A percentile compares a stretch with the other conserved stretches of the same genome.
These are phyloP conservation scores for Aureobasidium pullulans DNA, from an alignment of 2,329 filamentous ascomycete species.

Conservation along the genomic window DNA sequence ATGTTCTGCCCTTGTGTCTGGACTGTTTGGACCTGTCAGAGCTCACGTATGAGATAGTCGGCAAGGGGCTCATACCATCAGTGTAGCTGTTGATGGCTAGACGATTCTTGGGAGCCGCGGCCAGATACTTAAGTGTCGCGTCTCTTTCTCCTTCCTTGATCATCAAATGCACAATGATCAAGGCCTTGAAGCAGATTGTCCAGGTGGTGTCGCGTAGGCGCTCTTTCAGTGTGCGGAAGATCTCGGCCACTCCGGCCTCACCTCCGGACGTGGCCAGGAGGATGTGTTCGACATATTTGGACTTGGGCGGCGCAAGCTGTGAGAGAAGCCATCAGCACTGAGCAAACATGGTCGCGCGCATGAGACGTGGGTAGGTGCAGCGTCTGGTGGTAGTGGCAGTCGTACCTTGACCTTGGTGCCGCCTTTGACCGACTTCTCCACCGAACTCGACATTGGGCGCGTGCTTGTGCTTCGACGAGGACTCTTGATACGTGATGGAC, in stretches of 20 bases:
- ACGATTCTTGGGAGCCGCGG: constrained; percentile 67
- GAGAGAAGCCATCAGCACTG: background rate
- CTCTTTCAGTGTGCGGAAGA: constrained; percentile 85
- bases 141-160: constrained; percentile 89
- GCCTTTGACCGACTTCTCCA: constrained; percentile 98
- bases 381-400: background rate
- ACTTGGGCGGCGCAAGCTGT: constrained; percentile 90
- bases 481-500: background rate
- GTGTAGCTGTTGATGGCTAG: constrained; percentile 86
- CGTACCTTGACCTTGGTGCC: constrained; percentile 92
- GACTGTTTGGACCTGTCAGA: constrained; percentile 44
- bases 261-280: constrained; percentile 89
- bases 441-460: constrained; percentile 66
- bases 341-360: background rate
- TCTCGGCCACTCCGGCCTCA: constrained; percentile 88
- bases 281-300: constrained; percentile 98
- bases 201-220: constrained; percentile 92
- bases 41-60: background rate
- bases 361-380: background rate
- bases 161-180: constrained; percentile 96
- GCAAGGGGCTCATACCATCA: constrained; percentile 59
- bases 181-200: constrained; percentile 98
- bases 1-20: constrained; percentile 96
- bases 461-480: background rate
- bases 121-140: constrained; percentile 76